phyloP scores from a whole-genome alignment of 306 rosid species.

The Cyclanthera cordifolia region DNA sequence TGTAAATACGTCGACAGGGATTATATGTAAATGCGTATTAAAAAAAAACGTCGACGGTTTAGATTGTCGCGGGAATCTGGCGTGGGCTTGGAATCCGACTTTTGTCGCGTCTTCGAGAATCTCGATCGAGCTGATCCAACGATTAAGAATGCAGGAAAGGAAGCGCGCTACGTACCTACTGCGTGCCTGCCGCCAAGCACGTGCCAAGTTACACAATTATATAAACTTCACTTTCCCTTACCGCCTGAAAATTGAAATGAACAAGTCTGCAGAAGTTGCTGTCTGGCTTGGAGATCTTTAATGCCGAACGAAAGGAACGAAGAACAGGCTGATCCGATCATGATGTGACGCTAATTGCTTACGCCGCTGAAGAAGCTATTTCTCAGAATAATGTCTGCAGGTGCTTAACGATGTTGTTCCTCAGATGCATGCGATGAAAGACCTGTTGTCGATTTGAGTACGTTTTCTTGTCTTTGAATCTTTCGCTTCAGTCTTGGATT shows the following conservation, averaged over 20 bases:
- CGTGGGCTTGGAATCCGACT: background rate
- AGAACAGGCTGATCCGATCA: background rate
- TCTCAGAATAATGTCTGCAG: conserved; percentile 1
- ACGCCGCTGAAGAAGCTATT: conserved; percentile 2
- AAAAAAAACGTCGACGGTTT: background rate
- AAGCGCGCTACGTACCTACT: background rate
- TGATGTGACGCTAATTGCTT: background rate
- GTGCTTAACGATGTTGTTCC: conserved; percentile 19
- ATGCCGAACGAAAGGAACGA: conserved; percentile 1
- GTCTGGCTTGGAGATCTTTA: background rate
- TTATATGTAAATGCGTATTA: no score
- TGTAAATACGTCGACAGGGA: no score
- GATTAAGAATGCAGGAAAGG: background rate
- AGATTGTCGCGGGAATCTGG: background rate
- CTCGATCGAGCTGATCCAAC: background rate
- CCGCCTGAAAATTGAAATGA: background rate
- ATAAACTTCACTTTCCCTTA: background rate
- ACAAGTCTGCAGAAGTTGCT: background rate
- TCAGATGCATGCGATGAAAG: conserved; percentile 29
- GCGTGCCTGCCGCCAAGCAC: background rate
- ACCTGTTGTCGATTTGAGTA: conserved; percentile 43
- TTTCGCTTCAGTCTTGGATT: background rate
- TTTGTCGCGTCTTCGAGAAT: background rate
- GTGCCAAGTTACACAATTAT: background rate
- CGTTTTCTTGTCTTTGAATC: conserved; percentile 10